phyloP scores from a whole-genome alignment of 371 early-diverging fungal species.

The Chytridium lagenaria region DNA sequence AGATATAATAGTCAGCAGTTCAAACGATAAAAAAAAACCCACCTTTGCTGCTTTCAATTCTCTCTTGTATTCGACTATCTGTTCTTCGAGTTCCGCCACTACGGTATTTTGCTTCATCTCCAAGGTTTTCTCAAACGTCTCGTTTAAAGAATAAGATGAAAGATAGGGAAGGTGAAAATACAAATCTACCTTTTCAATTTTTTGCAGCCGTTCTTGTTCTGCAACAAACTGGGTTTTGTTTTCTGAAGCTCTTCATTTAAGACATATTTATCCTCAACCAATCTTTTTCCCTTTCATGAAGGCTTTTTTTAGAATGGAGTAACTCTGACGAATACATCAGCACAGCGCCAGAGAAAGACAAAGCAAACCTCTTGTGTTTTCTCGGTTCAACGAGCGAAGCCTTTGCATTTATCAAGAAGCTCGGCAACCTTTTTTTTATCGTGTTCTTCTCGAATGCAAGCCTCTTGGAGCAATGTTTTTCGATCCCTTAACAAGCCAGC shows the following conservation, averaged over 20 bases:
- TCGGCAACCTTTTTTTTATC: background rate
- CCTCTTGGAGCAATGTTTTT: background rate
- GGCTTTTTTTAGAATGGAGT: slow-evolving; percentile 48
- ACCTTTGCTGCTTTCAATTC: too few relatives aligned
- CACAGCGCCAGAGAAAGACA: background rate
- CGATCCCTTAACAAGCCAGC: background rate
- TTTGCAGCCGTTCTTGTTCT: slow-evolving; percentile 41
- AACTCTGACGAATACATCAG: slow-evolving; percentile 43
- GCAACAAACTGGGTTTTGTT: slow-evolving; percentile 17
- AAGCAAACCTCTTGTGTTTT: slow-evolving; percentile 56
- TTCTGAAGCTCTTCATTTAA: slow-evolving; percentile 38
- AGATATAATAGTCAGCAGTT: slow-evolving; percentile 13
- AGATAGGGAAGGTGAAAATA: background rate
- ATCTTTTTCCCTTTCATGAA: slow-evolving; percentile 32
- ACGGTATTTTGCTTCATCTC: slow-evolving; percentile 25
- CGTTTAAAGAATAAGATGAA: slow-evolving; percentile 36
- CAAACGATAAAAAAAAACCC: background rate
- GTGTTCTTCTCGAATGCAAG: background rate
- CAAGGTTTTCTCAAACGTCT: slow-evolving; percentile 38
- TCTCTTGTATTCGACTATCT: too few relatives aligned
- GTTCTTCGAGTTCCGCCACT: too few relatives aligned
- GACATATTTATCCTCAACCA: slow-evolving; percentile 55
- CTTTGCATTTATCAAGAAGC: slow-evolving; percentile 19
- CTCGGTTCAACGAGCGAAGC: slow-evolving; percentile 53
- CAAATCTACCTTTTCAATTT: slow-evolving; percentile 46